Evolutionary conservation across 2,329 filamentous ascomycete genomes (phyloP), one percentile per base, ranked within the genome.

Genomic region (Trematosphaeria pertusa): DNA sequence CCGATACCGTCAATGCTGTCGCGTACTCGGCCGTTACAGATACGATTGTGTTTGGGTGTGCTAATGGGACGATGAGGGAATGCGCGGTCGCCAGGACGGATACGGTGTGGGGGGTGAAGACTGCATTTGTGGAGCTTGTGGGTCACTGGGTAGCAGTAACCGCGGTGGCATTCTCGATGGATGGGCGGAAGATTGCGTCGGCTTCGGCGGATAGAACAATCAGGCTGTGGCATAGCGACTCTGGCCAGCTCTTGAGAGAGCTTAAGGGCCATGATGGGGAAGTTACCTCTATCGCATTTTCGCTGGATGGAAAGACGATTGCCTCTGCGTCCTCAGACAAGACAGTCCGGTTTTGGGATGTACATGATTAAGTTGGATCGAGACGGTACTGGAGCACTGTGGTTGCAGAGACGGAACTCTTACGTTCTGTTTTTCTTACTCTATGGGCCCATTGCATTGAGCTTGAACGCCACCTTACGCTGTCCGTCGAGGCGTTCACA

Each of bases 321-420:
- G 43, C 43, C 9, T 46, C 43, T 15, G 30, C 26, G 11, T 46
- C 43, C 3, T 6, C 3, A 6, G 43, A 46, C 15, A 34, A 26
- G n/a, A 52, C 46, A 1, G 48, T 59, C 31, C 47, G 38, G 54
- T 20, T 61, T 21, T 60, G 56, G 56, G 24, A 28, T 28, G 8
- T 28, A 28, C 8, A 28, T 7, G 24, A 8, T 8, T 12, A 28
- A 28, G 24, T 12, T 28, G 24, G 12, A 12, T 28, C 24, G 12
- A 28, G 24, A 28, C 12, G 24, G 12, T 28, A 28, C 24, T 28
- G 12, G 24, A 28, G 24, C 12, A 28, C 7, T 28, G 24, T 28
- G 12, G 24, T 12, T 28, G 24, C 24, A 28, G 24, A 28, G 24
- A 28, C 7, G n/a, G n/a, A n/a, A n/a, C n/a, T n/a, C n/a, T n/a